These are phyloP conservation scores for Trichoderma virens DNA, from an alignment of 495 filamentous ascomycete species.

Conservation along the genomic window DNA sequence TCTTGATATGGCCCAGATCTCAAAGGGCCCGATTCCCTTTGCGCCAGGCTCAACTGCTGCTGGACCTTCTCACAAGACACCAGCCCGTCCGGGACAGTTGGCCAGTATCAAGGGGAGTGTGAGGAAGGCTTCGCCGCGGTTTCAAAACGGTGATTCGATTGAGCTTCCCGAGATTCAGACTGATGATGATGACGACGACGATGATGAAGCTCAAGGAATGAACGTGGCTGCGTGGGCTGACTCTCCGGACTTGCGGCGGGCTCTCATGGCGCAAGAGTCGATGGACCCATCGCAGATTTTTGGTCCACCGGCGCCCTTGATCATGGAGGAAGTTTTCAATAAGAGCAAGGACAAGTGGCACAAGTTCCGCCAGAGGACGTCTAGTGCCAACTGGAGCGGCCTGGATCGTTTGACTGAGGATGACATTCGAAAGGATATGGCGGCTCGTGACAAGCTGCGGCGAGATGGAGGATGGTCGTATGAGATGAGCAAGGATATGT, in stretches of 20 bases:
- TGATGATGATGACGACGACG: slow-evolving; percentile 78
- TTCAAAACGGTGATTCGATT: slow-evolving; percentile 73
- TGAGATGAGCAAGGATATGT: slow-evolving; percentile 39
- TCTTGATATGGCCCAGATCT: slow-evolving; percentile 71
- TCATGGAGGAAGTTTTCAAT: slow-evolving; percentile 93
- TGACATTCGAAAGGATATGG: slow-evolving; percentile 71
- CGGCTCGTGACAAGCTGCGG: slow-evolving; percentile 70
- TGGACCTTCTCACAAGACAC: slow-evolving; percentile 53
- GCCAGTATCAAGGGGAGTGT: slow-evolving; percentile 34
- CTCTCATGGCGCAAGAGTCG: slow-evolving; percentile 68
- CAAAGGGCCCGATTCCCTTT: slow-evolving; percentile 85
- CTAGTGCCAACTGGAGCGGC: slow-evolving; percentile 87
- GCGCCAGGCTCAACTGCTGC: slow-evolving; percentile 55
- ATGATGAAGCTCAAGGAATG: slow-evolving; percentile 47
- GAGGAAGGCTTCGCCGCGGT: slow-evolving; percentile 68
- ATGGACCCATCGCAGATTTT: slow-evolving; percentile 84
- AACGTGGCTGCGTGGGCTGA: slow-evolving; percentile 74
- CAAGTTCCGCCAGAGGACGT: slow-evolving; percentile 80
- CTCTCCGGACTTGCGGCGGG: slow-evolving; percentile 62
- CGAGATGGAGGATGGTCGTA: slow-evolving; percentile 84
- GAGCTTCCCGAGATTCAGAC: slow-evolving; percentile 83
- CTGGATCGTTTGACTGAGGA: slow-evolving; percentile 85
- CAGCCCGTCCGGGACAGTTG: slow-evolving; percentile 37
- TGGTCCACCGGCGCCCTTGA: slow-evolving; percentile 73
- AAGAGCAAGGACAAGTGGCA: slow-evolving; percentile 70